Evolutionary conservation across 2,329 filamentous ascomycete species (phyloP).

Genomic region (Penicillium sp.): DNA sequence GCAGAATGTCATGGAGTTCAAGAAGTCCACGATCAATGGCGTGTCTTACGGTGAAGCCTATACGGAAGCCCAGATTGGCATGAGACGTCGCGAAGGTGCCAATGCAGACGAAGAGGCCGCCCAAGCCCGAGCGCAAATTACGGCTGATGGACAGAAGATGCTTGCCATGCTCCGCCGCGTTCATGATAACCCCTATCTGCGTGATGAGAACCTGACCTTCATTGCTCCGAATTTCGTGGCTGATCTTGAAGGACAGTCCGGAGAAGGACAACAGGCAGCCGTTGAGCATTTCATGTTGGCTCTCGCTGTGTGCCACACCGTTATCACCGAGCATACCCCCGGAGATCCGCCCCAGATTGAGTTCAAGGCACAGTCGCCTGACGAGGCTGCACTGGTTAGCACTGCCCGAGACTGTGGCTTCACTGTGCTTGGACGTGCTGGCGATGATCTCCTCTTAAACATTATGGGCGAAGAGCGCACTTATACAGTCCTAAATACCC

Average conservation of each 20-base stretch:
- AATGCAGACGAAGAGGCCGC: conserved; percentile 78
- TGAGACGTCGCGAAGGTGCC: conserved; percentile 87
- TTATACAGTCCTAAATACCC: conserved; percentile 85
- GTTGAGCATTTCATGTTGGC: conserved; percentile 92
- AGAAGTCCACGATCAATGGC: conserved; percentile 96
- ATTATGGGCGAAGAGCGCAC: conserved; percentile 79
- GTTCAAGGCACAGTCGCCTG: conserved; percentile 96
- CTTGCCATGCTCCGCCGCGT: conserved; percentile 68
- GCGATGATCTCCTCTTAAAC: conserved; percentile 80
- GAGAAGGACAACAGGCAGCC: conserved; percentile 70
- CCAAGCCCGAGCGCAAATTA: conserved; percentile 73
- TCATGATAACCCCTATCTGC: conserved; percentile 85
- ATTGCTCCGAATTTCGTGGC: conserved; percentile 84
- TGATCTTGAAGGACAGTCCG: conserved; percentile 75
- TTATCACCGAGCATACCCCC: conserved; percentile 83
- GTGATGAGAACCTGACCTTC: conserved; percentile 87
- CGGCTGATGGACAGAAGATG: conserved; percentile 69
- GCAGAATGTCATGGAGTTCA: conserved; percentile 98
- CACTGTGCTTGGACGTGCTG: conserved; percentile 76
- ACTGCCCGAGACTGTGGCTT: conserved; percentile 95
- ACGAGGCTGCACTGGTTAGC: conserved; percentile 89
- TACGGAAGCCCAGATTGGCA: conserved; percentile 92
- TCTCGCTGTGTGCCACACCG: conserved; percentile 91
- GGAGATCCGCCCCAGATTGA: conserved; percentile 88
- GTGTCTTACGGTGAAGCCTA: conserved; percentile 95